Percentiles rank a stretch among this genome's conserved stretches.
phyloP scores from a whole-genome alignment of 345 rosid genomes.

The Eucalyptus virginea region DNA sequence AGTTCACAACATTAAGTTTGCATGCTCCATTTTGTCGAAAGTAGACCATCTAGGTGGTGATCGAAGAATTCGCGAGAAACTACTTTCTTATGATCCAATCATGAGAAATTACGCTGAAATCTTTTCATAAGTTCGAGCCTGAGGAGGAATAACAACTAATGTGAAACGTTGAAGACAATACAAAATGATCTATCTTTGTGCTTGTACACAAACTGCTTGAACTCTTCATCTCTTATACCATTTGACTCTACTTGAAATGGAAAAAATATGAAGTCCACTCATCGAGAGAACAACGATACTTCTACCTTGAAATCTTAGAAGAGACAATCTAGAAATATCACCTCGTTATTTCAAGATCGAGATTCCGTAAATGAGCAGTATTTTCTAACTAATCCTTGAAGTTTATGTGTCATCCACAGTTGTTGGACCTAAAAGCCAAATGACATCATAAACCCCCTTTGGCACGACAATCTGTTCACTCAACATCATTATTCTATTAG shows the following conservation, averaged over 20 bases:
- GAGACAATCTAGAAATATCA: background rate
- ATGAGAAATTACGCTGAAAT: background rate
- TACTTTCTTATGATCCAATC: background rate
- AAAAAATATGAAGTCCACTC: background rate
- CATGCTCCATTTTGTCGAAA: background rate
- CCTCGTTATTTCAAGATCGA: background rate
- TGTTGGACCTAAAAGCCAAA: background rate
- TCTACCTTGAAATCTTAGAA: background rate
- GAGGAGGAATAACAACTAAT: background rate
- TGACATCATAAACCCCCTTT: background rate
- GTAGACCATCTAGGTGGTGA: background rate
- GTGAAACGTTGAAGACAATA: background rate
- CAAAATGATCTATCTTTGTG: background rate
- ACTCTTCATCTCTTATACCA: background rate
- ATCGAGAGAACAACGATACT: background rate
- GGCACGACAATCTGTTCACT: background rate
- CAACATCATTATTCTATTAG: background rate
- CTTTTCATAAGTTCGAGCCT: background rate
- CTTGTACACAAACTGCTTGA: background rate
- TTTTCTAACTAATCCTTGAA: background rate
- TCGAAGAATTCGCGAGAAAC: background rate
- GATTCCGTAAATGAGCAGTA: background rate
- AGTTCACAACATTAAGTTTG: background rate
- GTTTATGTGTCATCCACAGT: background rate
- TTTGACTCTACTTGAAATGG: background rate